These are phyloP conservation scores for Suillus fuscotomentosus DNA, from an alignment of 768 basidiomycete species.

Conservation along the genomic window DNA sequence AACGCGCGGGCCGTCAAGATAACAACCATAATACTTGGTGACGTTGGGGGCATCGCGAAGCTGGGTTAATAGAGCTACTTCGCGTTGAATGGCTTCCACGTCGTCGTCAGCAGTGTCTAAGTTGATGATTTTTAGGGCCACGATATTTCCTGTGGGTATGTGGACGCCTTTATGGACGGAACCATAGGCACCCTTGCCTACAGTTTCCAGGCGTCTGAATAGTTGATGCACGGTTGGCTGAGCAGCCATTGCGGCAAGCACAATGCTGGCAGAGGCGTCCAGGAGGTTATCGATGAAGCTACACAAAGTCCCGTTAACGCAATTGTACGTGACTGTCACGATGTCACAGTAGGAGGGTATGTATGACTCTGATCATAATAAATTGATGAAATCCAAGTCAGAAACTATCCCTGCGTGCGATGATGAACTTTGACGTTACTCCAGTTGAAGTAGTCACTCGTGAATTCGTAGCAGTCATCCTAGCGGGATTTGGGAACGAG, in stretches of 20 bases:
- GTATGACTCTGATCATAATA: background rate
- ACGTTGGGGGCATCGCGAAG: conserved; percentile 88
- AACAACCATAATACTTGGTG: conserved; percentile 95
- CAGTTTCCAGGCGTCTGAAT: conserved; percentile 84
- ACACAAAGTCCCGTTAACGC: too few relatives aligned
- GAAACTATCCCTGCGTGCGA: background rate
- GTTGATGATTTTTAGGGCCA: conserved; percentile 98
- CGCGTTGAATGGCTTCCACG: conserved; percentile 93
- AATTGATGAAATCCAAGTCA: background rate
- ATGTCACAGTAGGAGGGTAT: background rate
- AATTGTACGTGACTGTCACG: background rate
- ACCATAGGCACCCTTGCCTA: conserved; percentile 95
- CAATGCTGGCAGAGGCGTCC: background rate
- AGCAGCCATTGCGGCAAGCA: conserved; percentile 27
- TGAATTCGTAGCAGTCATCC: conserved; percentile 86
- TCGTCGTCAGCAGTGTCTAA: conserved; percentile 97
- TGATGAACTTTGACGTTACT: conserved; percentile 66
- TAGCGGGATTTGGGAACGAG: conserved; percentile 94
- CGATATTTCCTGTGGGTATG: conserved; percentile 78
- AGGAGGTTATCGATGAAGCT: background rate
- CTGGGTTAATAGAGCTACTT: conserved; percentile 89
- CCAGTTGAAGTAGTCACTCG: conserved; percentile 51
- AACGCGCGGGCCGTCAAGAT: conserved; percentile 90
- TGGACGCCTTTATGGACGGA: conserved; percentile 92
- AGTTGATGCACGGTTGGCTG: conserved; percentile 73